These are phyloP conservation scores for Lavandula angustifolia DNA, from an alignment of 257 asterid genomes.

Conservation along the genomic window DNA sequence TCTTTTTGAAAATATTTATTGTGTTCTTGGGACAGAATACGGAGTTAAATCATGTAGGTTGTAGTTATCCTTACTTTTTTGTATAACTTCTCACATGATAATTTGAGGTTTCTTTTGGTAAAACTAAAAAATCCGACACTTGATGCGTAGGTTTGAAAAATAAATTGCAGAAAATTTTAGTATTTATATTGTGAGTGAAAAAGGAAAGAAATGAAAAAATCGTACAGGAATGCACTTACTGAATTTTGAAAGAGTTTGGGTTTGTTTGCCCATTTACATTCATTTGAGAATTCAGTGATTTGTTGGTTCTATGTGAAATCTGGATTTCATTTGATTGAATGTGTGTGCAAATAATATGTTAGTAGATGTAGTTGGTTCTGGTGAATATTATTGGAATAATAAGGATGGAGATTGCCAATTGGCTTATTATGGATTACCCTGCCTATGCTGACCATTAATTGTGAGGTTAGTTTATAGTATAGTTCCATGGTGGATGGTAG, in stretches of 20 bases:
- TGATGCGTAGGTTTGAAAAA: conserved; percentile 4
- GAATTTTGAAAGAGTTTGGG: not conserved
- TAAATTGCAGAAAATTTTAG: not conserved
- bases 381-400: not conserved
- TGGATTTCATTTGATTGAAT: not conserved
- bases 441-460: not conserved
- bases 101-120: conserved; percentile 12
- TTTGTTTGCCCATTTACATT: not conserved
- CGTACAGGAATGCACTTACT: not conserved
- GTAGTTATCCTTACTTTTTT: not conserved
- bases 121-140: not conserved
- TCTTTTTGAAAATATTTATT: not conserved
- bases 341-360: not conserved
- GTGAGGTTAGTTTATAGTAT: not conserved
- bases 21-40: conserved; percentile 15
- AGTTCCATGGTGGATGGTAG: not conserved
- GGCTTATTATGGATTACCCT: not conserved
- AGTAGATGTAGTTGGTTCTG: not conserved
- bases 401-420: not conserved
- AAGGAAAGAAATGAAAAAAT: conserved; percentile 12
- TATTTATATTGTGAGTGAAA: conserved; percentile 3
- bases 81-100: not conserved
- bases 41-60: not conserved
- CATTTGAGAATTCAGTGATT: not conserved
- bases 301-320: not conserved